Conservation (phyloP, 2,329 filamentous ascomycete species). For the Karstenula rhodostoma region DNA sequence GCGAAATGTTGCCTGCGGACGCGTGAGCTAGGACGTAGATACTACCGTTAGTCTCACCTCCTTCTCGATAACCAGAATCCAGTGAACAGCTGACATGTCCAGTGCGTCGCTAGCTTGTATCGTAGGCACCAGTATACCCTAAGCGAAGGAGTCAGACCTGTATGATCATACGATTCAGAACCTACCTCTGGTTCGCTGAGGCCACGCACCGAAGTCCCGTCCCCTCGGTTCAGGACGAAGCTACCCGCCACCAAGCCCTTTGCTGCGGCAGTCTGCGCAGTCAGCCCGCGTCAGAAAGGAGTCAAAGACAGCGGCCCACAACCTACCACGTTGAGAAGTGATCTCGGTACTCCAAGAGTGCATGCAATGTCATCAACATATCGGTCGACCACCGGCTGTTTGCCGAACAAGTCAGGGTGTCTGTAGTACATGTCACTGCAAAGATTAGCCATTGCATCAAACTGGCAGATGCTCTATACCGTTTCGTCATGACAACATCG, state of each 20-base stretch:
- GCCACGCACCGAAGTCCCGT: slow-evolving; percentile 55
- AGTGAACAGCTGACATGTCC: slow-evolving; percentile 60
- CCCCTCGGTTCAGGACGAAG: slow-evolving; percentile 56
- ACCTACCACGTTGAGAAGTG: slow-evolving; percentile 73
- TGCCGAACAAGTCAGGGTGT: slow-evolving; percentile 74
- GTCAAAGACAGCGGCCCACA: slow-evolving; percentile 30
- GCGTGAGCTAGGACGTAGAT: slow-evolving; percentile 24
- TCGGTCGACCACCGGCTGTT: slow-evolving; percentile 72
- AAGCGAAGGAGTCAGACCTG: not conserved
- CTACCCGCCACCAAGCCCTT: slow-evolving; percentile 75
- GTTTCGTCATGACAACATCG: slow-evolving; percentile 63
- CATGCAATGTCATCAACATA: slow-evolving; percentile 78
- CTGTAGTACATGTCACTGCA: slow-evolving; percentile 81
- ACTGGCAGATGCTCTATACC: slow-evolving; percentile 47
- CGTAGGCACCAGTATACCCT: slow-evolving; percentile 70
- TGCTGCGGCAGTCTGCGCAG: slow-evolving; percentile 70
- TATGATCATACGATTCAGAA: not conserved
- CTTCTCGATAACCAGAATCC: slow-evolving; percentile 81
- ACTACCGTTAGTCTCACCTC: slow-evolving; percentile 60
- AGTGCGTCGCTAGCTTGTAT: slow-evolving; percentile 59
- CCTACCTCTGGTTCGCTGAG: slow-evolving; percentile 52
- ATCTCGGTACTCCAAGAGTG: slow-evolving; percentile 70
- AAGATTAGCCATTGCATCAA: slow-evolving; percentile 16
- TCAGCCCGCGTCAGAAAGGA: slow-evolving; percentile 38
- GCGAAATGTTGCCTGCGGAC: slow-evolving; percentile 73